Conservation (phyloP, 768 basidiomycete genomes). For the Lactarius sanguifluus region DNA sequence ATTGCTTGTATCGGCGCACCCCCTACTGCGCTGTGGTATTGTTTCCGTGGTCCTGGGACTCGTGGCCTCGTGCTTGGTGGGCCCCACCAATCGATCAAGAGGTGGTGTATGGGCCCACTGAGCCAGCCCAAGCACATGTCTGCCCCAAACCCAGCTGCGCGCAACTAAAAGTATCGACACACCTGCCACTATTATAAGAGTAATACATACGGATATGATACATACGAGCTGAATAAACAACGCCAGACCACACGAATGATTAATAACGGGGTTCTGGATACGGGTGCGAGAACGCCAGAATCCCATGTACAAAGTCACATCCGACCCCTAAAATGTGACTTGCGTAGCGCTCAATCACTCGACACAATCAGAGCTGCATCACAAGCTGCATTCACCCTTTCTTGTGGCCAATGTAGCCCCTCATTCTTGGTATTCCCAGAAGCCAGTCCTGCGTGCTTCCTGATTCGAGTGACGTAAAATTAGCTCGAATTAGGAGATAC, state of each 20-base stretch:
- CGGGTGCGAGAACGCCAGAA: background rate
- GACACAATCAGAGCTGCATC: background rate
- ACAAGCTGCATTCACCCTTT: conserved; percentile 18
- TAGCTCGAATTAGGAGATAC: background rate
- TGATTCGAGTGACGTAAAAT: background rate
- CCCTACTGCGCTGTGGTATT: background rate
- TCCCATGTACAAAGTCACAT: conserved; percentile 8
- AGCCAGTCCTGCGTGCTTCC: conserved; percentile 16
- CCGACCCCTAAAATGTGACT: background rate
- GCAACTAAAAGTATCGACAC: background rate
- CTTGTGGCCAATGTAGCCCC: conserved; percentile 10
- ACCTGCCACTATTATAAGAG: background rate
- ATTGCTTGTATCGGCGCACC: background rate
- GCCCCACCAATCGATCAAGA: background rate
- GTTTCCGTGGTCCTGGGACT: background rate
- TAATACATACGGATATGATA: background rate
- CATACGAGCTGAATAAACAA: background rate
- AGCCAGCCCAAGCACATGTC: background rate
- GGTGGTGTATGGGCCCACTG: background rate
- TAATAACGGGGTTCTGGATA: background rate
- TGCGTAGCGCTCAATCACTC: conserved; percentile 3
- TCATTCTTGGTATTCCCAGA: background rate
- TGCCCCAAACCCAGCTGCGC: background rate
- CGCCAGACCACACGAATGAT: background rate
- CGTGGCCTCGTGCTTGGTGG: background rate